These are phyloP conservation scores for Globisporangium polare DNA, from an alignment of 352 stramenopile genomes.

Conservation along the genomic window DNA sequence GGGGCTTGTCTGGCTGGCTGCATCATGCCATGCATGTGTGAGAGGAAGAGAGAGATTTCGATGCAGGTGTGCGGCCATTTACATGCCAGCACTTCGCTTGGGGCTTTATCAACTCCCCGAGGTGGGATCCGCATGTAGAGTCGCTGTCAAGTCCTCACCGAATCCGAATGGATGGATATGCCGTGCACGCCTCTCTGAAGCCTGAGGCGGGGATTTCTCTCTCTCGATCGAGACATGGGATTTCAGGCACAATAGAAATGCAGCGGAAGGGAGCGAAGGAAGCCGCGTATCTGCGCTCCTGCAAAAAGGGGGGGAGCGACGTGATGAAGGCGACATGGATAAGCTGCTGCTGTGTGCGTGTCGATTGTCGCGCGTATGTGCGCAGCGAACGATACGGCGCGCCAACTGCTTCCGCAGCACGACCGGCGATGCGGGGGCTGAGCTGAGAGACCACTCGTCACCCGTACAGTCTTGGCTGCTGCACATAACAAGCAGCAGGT, in stretches of 20 bases:
- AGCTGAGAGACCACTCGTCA: no score
- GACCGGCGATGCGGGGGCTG: no score
- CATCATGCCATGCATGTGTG: no score
- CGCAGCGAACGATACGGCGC: background rate
- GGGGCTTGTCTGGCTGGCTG: no score
- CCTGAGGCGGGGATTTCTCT: background rate
- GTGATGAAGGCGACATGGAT: background rate
- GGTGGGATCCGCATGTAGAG: no score
- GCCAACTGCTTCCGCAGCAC: slow-evolving; percentile 10
- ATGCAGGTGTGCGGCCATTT: no score
- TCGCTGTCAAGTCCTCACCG: no score
- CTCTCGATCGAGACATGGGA: background rate
- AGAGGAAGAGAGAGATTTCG: no score
- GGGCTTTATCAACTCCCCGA: no score
- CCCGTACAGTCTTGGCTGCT: no score
- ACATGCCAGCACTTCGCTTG: no score
- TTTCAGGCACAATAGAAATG: slow-evolving; percentile 9
- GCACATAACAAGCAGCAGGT: no score
- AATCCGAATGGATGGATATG: background rate
- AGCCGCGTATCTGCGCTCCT: background rate
- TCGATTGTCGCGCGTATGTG: background rate
- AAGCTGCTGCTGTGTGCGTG: background rate
- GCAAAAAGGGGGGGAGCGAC: background rate
- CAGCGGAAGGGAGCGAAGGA: background rate
- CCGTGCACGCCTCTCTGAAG: background rate